These are phyloP conservation scores for Xylaria sp. DNA, from an alignment of 2,329 filamentous ascomycete species.

Conservation along the genomic window DNA sequence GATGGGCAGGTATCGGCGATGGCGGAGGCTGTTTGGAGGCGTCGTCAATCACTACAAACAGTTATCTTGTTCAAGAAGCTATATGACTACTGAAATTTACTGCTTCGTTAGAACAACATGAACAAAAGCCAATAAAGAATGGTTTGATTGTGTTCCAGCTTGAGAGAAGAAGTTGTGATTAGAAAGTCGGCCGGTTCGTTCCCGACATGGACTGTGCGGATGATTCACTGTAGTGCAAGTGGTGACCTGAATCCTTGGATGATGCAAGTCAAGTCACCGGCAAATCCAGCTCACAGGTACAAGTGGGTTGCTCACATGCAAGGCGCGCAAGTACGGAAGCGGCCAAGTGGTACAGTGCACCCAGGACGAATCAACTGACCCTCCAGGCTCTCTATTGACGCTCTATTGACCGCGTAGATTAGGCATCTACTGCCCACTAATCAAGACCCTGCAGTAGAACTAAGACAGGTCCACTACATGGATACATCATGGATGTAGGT, in stretches of 20 bases:
- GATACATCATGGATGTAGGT: no score
- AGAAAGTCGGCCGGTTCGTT: conserved; percentile 12
- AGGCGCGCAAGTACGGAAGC: conserved; percentile 38
- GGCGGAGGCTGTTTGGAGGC: not conserved
- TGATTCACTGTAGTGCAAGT: conserved; percentile 4
- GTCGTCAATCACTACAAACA: conserved; percentile 1
- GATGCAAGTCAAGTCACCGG: conserved; percentile 11
- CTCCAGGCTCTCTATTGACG: not conserved
- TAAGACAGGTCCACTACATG: not conserved
- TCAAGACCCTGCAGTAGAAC: conserved; percentile 22
- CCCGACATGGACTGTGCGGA: conserved; percentile 1
- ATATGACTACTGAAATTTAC: conserved; percentile 22
- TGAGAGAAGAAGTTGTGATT: conserved; percentile 12
- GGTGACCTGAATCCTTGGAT: conserved; percentile 12
- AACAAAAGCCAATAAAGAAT: conserved; percentile 18
- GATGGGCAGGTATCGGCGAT: not conserved
- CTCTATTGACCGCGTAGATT: not conserved
- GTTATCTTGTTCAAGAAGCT: conserved; percentile 6
- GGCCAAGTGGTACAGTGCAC: conserved; percentile 34
- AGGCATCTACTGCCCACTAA: conserved; percentile 30
- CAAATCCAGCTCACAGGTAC: conserved; percentile 15
- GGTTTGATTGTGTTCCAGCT: conserved; percentile 8
- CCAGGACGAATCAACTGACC: conserved; percentile 11
- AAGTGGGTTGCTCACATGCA: conserved; percentile 37
- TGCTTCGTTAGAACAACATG: conserved; percentile 9